phyloP scores from a whole-genome alignment of 1,284 basidiomycete genomes.

The Pterulicium gracile region DNA sequence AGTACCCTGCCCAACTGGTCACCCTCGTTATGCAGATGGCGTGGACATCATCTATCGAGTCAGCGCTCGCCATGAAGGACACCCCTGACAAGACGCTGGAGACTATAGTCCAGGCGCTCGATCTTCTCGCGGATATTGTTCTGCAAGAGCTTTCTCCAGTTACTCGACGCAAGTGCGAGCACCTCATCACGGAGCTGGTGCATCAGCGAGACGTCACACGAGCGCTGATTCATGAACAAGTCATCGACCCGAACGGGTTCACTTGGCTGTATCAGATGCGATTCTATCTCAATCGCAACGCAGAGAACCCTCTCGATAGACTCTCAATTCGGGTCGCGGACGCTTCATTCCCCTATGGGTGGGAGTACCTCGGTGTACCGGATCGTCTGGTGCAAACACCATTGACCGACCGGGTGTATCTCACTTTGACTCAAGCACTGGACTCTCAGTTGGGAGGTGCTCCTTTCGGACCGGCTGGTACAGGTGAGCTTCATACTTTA shows the following conservation, averaged over 20 bases:
- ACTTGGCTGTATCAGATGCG: slow-evolving; percentile 98
- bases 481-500: slow-evolving; percentile 41
- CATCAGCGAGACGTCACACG: slow-evolving; percentile 95
- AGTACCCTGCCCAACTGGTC: slow-evolving; percentile 91
- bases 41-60: slow-evolving; percentile 87
- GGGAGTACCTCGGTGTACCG: slow-evolving; percentile 96
- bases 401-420: slow-evolving; percentile 93
- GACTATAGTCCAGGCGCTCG: slow-evolving; percentile 76
- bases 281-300: slow-evolving; percentile 76
- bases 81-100: slow-evolving; percentile 61
- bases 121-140: slow-evolving; percentile 92
- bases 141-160: slow-evolving; percentile 82
- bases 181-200: slow-evolving; percentile 97
- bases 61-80: slow-evolving; percentile 46
- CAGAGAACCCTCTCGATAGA: slow-evolving; percentile 71
- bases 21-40: slow-evolving; percentile 90
- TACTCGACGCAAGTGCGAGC: slow-evolving; percentile 94
- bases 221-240: slow-evolving; percentile 59
- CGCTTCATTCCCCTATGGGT: slow-evolving; percentile 93
- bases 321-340: slow-evolving; percentile 83
- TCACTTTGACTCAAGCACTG: slow-evolving; percentile 93
- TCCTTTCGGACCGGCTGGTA: slow-evolving; percentile 97
- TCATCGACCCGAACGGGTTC: slow-evolving; percentile 65
- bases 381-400: slow-evolving; percentile 98
- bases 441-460: slow-evolving; percentile 93